Conservation (phyloP, 768 basidiomycete genomes). For the Mycena galopus region DNA sequence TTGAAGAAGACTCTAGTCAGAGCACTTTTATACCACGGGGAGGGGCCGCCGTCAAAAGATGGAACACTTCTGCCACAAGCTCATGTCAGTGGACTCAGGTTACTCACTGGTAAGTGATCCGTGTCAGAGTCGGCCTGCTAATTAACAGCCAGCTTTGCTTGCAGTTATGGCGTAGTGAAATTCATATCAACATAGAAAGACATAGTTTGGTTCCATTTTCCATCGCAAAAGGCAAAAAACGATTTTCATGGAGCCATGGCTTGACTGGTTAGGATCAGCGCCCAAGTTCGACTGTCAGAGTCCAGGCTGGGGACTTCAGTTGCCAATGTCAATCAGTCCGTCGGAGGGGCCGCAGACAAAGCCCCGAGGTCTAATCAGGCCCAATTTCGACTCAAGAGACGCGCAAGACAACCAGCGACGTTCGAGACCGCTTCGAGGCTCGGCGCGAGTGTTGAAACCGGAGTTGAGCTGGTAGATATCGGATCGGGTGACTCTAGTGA, state of each 20-base stretch:
- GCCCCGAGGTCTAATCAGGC: background rate
- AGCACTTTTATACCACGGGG: slow-evolving; percentile 22
- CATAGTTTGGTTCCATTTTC: background rate
- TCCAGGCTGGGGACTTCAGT: background rate
- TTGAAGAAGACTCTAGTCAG: background rate
- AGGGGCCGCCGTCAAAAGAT: slow-evolving; percentile 8
- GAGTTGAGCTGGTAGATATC: background rate
- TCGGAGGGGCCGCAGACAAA: background rate
- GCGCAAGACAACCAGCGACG: background rate
- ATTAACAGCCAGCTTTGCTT: background rate
- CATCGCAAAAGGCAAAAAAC: background rate
- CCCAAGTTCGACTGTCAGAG: slow-evolving; percentile 28
- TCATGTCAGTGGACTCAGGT: slow-evolving; percentile 19
- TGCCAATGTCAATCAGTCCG: slow-evolving; percentile 26
- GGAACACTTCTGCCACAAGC: slow-evolving; percentile 10
- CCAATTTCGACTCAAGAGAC: background rate
- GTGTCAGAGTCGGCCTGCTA: background rate
- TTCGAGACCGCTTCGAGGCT: background rate
- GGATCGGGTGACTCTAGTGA: background rate
- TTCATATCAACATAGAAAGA: background rate
- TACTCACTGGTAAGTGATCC: background rate
- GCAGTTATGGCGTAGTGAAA: background rate
- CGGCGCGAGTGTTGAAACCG: too few relatives aligned
- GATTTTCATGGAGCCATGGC: background rate
- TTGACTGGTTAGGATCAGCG: slow-evolving; percentile 31